Evolutionary conservation across 2,329 filamentous ascomycete species (phyloP), one percentile per base, ranked within the genome.

Genomic region (Xylaria sp.): DNA sequence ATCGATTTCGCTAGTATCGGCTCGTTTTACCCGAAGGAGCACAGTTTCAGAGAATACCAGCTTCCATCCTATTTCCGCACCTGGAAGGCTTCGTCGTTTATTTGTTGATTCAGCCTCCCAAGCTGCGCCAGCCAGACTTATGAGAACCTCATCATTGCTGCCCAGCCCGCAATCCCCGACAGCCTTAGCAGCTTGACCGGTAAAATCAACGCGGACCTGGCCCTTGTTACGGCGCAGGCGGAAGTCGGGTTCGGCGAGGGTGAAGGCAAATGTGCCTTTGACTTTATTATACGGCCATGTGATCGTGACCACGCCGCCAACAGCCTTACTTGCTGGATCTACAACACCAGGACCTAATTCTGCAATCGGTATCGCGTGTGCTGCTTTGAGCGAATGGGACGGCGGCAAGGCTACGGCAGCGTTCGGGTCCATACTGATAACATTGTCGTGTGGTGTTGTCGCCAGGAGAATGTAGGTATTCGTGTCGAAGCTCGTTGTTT

Each of bases 251-350:
- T 98, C 94, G 54, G 92, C 92, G 39, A 98, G 86, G 21, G 97
- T 86, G 59, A 98, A 90, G 30, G 93, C 91, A 72, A 94, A 86
- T 47, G 89, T 89, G 61, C 87, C 88, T 34, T 87, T 91, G 30
- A 93, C 89, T 24, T 91, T 92, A 71, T 92, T 97, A 80, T 93
- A 98, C 0, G 95, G 95, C 94, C 95, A 98, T 66, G 93, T 90
- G 42, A 98, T 88, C 8, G 93, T 95, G 24, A 98, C 88, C 17
- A 92, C 84, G 47, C 92, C 94, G 66, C 88, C 86, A 36, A 97
- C 80, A 12, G 83, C 81, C 68, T 81, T 81, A 5, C 80, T 78
- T 2, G 75, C 65, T 27, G 79, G 77, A 12, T 84, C 77, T 14
- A 79, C 64, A 5, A 89, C 74, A 8, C 83, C 80, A 5, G 88